Evolutionary conservation across 305 asterid genomes (phyloP), one percentile per base, ranked within the genome.

Genomic region (Lippia alba): DNA sequence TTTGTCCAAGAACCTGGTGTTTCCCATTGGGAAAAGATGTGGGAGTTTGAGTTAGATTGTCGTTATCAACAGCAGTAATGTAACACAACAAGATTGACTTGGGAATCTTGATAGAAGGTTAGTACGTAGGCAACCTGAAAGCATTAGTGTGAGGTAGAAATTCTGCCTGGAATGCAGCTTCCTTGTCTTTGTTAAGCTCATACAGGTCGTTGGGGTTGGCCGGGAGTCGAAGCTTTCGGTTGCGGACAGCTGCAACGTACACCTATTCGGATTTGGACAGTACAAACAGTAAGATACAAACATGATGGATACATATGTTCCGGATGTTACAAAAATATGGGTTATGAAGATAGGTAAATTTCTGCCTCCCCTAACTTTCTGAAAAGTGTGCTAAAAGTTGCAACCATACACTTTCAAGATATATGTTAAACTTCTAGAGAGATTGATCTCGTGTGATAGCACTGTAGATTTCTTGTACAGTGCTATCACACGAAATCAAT

Each of bases 1-100:
- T 72, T 74, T 91, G 85, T 91, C 96, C 71, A 91, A 58, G 81
- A 89, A 87, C 77, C 92, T 87, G 66, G 14, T 15, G 8, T 24
- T 24, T 24, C 3, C 30, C 30, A 24, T 24, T 24, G 30, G 30
- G 63, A 32, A 30, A 30, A 5, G 4, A 39, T 39, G 45, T 39
- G 45, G 45, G 45, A 39, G 1, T 24, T 24, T 24, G 30, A 24
- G 30, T 24, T 24, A 24, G 30, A 24, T 24, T 24, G 30, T 24
- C 3, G 30, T 24, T 24, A 24, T 24, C 30, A 24, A 24, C 30
- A 24, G 30, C 30, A 24, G 30, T 24, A 36, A 36, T 36, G 9
- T 36, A 36, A 8, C 5, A 36, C 9, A 36, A 8, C 0, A 8
- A 4, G 41, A 36, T 36, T 8, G 0, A 36, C 5, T 36, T 36